These are phyloP conservation scores for Pyrenochaeta sp. DNA, from an alignment of 2,329 filamentous ascomycete genomes.

Conservation along the genomic window DNA sequence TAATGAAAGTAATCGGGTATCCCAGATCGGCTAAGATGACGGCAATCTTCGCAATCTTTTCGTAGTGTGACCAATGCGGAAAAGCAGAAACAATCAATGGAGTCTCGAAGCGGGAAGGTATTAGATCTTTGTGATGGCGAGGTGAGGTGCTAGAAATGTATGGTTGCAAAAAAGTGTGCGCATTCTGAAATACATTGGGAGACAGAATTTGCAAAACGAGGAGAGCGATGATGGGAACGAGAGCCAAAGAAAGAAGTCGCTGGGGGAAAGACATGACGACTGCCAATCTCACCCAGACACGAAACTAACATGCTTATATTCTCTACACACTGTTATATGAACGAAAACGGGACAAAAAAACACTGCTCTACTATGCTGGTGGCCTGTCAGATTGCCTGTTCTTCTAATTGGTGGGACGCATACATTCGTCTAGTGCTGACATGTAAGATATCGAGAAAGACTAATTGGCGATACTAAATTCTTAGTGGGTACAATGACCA, in stretches of 20 bases:
- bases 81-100: constrained; percentile 32
- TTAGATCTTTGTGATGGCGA: not conserved
- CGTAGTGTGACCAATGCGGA: constrained; percentile 31
- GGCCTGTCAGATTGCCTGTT: not conserved
- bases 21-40: constrained; percentile 50
- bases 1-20: constrained; percentile 56
- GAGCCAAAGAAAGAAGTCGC: constrained; percentile 8
- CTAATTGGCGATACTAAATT: too few relatives aligned
- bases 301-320: not conserved
- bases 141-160: constrained; percentile 9
- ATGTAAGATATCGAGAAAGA: not conserved
- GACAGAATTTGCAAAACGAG: constrained; percentile 11
- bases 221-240: constrained; percentile 16
- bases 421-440: not conserved
- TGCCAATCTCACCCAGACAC: not conserved
- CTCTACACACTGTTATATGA: not conserved
- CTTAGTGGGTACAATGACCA: too few relatives aligned
- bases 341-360: not conserved
- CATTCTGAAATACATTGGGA: not conserved
- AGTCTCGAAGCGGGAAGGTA: constrained; percentile 18
- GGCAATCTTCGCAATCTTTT: constrained; percentile 44
- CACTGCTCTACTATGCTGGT: not conserved
- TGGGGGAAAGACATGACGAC: constrained; percentile 16
- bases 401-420: not conserved
- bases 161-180: constrained; percentile 12